phyloP scores from a whole-genome alignment of 257 asterid species.

The Anisodus tanguticus region DNA sequence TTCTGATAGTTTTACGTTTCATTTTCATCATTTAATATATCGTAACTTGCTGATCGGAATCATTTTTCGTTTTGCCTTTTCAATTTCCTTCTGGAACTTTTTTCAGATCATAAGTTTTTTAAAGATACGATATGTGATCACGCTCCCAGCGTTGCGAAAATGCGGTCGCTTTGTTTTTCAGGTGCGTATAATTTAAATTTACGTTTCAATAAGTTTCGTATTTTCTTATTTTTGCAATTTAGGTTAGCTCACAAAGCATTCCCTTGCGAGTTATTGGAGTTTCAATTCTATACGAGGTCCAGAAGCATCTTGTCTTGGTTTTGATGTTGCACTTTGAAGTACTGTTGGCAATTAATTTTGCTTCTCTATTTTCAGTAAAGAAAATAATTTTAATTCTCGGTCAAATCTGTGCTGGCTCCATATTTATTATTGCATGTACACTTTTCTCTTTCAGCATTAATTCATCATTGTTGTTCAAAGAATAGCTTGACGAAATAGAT shows the following conservation, averaged over 20 bases:
- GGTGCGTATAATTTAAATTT: not conserved
- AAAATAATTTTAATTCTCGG: not conserved
- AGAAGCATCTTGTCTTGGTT: not conserved
- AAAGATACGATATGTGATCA: not conserved
- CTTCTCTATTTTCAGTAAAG: not conserved
- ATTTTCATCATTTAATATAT: not conserved
- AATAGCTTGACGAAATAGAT: not conserved
- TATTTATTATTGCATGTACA: constrained; percentile 25
- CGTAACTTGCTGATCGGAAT: constrained; percentile 1
- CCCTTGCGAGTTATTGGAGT: not conserved
- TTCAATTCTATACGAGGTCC: not conserved
- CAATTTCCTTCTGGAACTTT: constrained; percentile 1
- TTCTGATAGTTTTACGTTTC: not conserved
- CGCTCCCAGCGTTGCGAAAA: not conserved
- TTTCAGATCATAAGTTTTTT: not conserved
- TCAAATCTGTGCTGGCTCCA: not conserved
- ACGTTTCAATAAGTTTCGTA: not conserved
- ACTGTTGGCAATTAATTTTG: not conserved
- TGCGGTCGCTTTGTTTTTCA: not conserved
- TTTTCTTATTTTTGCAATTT: not conserved
- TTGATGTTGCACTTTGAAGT: not conserved
- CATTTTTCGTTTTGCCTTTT: not conserved
- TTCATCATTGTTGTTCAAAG: not conserved
- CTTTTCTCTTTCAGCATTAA: not conserved
- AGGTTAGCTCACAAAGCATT: not conserved